Evolutionary conservation across 352 stramenopile species (phyloP), one percentile per base, ranked within the genome.

Genomic region (Phytophthora pseudosyringae): DNA sequence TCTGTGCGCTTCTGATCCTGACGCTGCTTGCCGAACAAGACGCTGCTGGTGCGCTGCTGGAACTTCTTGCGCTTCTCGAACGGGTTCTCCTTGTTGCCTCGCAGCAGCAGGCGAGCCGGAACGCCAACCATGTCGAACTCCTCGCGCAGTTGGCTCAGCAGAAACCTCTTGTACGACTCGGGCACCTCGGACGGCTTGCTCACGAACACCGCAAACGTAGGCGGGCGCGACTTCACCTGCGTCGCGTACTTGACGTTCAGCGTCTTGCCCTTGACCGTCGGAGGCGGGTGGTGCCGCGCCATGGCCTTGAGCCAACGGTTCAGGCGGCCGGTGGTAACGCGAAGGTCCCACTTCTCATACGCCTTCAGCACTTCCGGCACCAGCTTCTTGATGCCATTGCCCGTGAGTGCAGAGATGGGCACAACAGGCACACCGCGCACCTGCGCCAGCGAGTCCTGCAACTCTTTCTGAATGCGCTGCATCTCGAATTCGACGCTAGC

Each of bases 221-320:
- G 87, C 28, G 85, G 85, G 0, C 87, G 83, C 3, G 83, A 79
- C 75, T 94, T 95, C 47, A 95, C 82, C 63, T 95, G 87, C 31
- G 87, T 94, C 51, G 86, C 80, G 80, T 95, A 95, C 73, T 95
- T 95, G 77, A 95, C 69, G 64, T 95, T 95, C 33, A 94, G 67
- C 50, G 81, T 77, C 76, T 95, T 95, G 71, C 87, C 87, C 59
- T 90, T 91, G 59, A 93, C 64, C 4, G 81, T 90, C 62, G 87
- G 87, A 40, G 87, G 85, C 43, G 85, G 85, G 69, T 95, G 87
- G 66, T 95, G 87, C 21, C 85, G 81, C 31, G 77, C 78, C 83
- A 95, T 95, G 32, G 87, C 83, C 59, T 91, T 88, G 35, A 95
- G 80, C 86, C 86, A 95, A 18, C 86, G 84, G 63, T 95, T 95